Base-by-base conservation (phyloP, 345 rosid species). In the Dipteronia dyeriana region DNA sequence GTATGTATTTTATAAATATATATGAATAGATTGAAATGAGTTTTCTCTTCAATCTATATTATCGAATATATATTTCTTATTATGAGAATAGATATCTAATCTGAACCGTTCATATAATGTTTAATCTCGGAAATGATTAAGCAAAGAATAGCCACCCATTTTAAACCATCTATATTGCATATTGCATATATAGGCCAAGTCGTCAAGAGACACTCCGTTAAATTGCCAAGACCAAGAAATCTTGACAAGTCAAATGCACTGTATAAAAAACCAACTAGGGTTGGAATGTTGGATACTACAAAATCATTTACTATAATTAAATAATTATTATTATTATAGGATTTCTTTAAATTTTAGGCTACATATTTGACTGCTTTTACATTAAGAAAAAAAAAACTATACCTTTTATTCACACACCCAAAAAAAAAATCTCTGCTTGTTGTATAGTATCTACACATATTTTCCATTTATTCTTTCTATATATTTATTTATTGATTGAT, bases 231-330 rank as follows among this genome's bases (percentile, higher is more conserved):
- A 23, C 67, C 68, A 25, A 73, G 68, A 25, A 41, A 73, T 62
- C 25, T 73, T 73, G 76, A 73, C 76, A 39, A 41, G 76, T 73
- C 76, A 73, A 72, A 60, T 60, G 3, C 41, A 60, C 25, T 41
- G 22, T 8, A 39, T 25, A 13, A 5, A 12, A 41, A 41, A 41
- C 17, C 19, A 41, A 60, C 9, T 60, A 41, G 56, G 66, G 39
- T 16, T 53, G 57, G 57, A 41, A 39, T 54, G 39, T 16, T 53
- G 57, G 57, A 53, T 53, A 16, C 57, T 53, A 59, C 63, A 20
- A 59, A 59, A 59, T 59, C 63, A 56, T 9, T 56, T n/a, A 17
- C 25, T 31, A 53, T 69, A 9, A 19, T 3, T 38, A 31, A 23
- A 22, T 1, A 43, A 47, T 47, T 19, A 23, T 66, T 7, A 1